These are phyloP conservation scores for Lycium barbarum DNA, from an alignment of 257 asterid genomes.

Conservation along the genomic window DNA sequence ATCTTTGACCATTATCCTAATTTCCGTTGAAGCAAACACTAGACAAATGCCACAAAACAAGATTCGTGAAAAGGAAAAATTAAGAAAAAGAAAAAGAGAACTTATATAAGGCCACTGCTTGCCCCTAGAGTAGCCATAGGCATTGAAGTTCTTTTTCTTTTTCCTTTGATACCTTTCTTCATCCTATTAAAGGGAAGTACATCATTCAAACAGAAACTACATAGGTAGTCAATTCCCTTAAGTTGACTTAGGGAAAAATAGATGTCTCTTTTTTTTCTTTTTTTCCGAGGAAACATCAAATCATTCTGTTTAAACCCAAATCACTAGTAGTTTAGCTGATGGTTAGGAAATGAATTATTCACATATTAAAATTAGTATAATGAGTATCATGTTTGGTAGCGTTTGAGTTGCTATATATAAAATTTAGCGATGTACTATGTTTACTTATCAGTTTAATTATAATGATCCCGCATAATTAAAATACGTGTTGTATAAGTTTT, in stretches of 20 bases:
- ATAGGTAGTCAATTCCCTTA: too few species aligned
- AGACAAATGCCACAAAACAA: not conserved
- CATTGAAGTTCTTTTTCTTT: not conserved
- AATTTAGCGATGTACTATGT: not conserved
- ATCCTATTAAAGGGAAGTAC: not conserved
- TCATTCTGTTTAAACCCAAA: too few species aligned
- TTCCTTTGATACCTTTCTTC: not conserved
- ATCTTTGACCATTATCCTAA: not conserved
- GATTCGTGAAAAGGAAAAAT: not conserved
- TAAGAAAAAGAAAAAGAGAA: not conserved
- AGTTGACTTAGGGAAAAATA: too few species aligned
- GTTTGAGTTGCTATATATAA: not conserved
- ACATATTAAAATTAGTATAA: not conserved
- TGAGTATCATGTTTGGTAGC: too few species aligned
- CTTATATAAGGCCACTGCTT: too few species aligned
- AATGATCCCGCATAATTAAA: too few species aligned
- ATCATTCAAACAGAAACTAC: too few species aligned
- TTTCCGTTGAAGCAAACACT: not conserved
- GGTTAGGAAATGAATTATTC: not conserved
- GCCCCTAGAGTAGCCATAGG: not conserved
- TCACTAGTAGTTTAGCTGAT: too few species aligned
- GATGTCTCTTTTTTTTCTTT: too few species aligned
- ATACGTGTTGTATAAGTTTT: too few species aligned
- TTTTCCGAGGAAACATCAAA: too few species aligned
- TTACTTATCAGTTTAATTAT: too few species aligned